These are phyloP conservation scores for Penicillium decumbens DNA, from an alignment of 2,329 filamentous ascomycete genomes.

Conservation along the genomic window DNA sequence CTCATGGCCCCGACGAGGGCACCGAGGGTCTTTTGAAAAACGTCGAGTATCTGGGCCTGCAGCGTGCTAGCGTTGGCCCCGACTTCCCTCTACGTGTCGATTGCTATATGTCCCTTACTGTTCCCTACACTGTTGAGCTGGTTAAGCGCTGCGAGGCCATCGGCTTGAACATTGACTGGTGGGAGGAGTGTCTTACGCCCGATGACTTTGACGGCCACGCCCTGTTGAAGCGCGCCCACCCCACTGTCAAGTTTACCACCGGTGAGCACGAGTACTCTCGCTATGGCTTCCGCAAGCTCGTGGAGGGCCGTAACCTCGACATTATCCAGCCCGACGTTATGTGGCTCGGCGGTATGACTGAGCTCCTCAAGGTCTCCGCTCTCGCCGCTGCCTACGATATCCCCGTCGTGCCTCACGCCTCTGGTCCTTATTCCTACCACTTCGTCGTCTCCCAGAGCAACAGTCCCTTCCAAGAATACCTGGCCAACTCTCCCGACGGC, in stretches of 20 bases:
- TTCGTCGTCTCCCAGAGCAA: constrained; percentile 92
- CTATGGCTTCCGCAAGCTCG: constrained; percentile 90
- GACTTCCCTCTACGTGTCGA: constrained; percentile 93
- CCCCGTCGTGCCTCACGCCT: constrained; percentile 90
- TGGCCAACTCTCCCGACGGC: constrained; percentile 87
- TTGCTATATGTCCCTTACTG: constrained; percentile 95
- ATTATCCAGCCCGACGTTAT: constrained; percentile 96
- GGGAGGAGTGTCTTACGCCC: constrained; percentile 88
- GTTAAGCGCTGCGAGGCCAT: constrained; percentile 75
- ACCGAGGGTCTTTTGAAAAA: constrained; percentile 79
- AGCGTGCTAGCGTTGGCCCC: constrained; percentile 77
- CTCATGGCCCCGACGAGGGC: constrained; percentile 85
- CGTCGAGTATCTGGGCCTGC: constrained; percentile 78
- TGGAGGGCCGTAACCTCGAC: constrained; percentile 86
- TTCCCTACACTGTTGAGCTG: constrained; percentile 86
- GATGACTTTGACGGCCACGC: constrained; percentile 90
- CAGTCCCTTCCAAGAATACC: constrained; percentile 91
- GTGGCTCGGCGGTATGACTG: constrained; percentile 93
- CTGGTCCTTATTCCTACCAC: constrained; percentile 91
- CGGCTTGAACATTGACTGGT: constrained; percentile 89
- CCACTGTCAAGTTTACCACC: constrained; percentile 87
- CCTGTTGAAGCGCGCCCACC: constrained; percentile 84
- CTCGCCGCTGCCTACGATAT: constrained; percentile 92
- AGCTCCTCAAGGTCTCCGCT: constrained; percentile 81
- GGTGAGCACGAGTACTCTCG: constrained; percentile 94